Conservation (phyloP, 1,139 yeast genomes). For the Kodamaea plutei region DNA sequence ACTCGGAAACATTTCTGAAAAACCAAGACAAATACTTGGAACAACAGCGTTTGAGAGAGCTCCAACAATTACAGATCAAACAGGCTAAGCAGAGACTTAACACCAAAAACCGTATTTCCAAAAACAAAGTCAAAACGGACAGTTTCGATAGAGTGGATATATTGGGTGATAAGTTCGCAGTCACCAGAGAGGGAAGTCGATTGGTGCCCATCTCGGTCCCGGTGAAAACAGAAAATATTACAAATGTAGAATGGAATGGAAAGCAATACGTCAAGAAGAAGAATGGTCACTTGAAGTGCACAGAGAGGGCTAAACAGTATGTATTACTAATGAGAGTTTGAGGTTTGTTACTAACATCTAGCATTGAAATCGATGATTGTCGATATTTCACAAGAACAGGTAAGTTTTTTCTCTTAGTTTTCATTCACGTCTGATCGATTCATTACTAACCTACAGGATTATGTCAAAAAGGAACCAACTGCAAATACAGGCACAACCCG, state of each 20-base stretch:
- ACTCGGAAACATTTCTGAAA: constrained; percentile 27
- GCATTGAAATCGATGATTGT: constrained; percentile 25
- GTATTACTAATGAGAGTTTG: too few species aligned
- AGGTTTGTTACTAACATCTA: constrained; percentile 17
- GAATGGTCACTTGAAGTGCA: constrained; percentile 27
- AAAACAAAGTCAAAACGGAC: constrained; percentile 26
- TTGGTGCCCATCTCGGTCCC: constrained; percentile 27
- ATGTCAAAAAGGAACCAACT: constrained; percentile 50
- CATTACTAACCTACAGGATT: constrained; percentile 29
- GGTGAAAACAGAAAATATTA: neutral
- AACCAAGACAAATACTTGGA: constrained; percentile 20
- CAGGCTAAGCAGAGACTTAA: constrained; percentile 5
- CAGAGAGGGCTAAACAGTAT: constrained; percentile 9
- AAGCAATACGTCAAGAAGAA: constrained; percentile 12
- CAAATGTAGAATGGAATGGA: constrained; percentile 9
- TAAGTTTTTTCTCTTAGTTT: constrained; percentile 27
- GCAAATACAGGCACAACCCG: constrained; percentile 54
- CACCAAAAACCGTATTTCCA: constrained; percentile 17
- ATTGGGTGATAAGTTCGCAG: constrained; percentile 32
- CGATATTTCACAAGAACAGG: constrained; percentile 40
- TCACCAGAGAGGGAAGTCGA: constrained; percentile 29
- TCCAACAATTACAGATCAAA: constrained; percentile 12
- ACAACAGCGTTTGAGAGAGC: constrained; percentile 14
- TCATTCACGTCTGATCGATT: constrained; percentile 3
- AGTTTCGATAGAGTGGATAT: constrained; percentile 36